phyloP scores from a whole-genome alignment of 2,329 filamentous ascomycete species.

The Aureobasidium zeae region DNA sequence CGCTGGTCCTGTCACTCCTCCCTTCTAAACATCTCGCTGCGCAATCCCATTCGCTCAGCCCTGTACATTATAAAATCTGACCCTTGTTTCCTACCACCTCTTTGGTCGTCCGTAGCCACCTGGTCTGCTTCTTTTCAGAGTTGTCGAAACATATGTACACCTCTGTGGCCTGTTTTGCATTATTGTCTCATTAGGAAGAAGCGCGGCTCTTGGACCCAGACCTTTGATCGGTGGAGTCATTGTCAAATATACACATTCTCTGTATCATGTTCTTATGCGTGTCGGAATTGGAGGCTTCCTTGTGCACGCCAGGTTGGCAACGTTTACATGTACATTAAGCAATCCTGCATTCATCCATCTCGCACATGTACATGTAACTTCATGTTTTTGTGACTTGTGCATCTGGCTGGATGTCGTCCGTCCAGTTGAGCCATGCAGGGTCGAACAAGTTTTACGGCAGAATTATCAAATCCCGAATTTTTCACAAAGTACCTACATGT shows the following conservation, averaged over 20 bases:
- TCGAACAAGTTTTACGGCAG: too few species aligned
- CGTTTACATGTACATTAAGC: too few species aligned
- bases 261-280: slow-evolving; percentile 5
- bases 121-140: slow-evolving; percentile 2
- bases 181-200: too few species aligned
- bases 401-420: too few species aligned
- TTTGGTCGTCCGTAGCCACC: slow-evolving; percentile 6
- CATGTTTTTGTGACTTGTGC: too few species aligned
- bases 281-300: slow-evolving; percentile 5
- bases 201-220: not conserved
- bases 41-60: slow-evolving; percentile 3
- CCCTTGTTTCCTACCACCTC: not conserved
- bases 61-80: slow-evolving; percentile 15
- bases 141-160: not conserved
- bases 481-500: too few species aligned
- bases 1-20: slow-evolving; percentile 38
- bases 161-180: slow-evolving; percentile 2
- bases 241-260: slow-evolving; percentile 11
- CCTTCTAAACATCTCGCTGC: slow-evolving; percentile 33
- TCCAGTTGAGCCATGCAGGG: too few species aligned
- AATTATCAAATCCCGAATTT: too few species aligned
- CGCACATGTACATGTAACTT: too few species aligned
- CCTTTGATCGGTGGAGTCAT: slow-evolving; percentile 1
- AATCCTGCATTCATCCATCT: too few species aligned
- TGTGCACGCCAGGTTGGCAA: slow-evolving; percentile 4